Evolutionary conservation across 2,329 filamentous ascomycete genomes (phyloP), one percentile per base, ranked within the genome.

Genomic region (Fusarium proliferatum): DNA sequence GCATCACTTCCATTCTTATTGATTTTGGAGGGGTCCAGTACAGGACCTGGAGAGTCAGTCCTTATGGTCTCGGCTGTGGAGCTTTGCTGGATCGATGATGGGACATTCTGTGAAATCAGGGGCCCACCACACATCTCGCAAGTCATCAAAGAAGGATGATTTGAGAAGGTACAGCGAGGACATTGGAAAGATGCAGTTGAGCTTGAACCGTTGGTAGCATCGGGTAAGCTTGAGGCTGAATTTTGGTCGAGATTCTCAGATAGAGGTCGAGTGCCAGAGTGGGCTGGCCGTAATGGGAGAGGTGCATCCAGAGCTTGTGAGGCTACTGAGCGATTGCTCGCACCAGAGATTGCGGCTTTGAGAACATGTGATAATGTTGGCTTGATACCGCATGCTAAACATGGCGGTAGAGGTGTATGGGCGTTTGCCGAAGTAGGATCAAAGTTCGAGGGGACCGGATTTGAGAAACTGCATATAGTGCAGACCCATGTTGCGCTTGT

Each of bases 401-500:
- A 99, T 75, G 96, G 94, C 7, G 95, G 93, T 28, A 97, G 84
- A 13, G 92, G 92, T 9, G 93, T 97, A 71, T 94, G 90, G 26
- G 91, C 89, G 69, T 90, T 96, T 13, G 94, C 94, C 5, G 92
- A 91, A 2, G 91, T 88, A 1, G 95, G 93, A 78, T 98, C 96
- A 80, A 98, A 98, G 81, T 97, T 98, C 42, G 94, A 93, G 2
- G 96, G 95, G 3, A 98, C 91, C 1, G 94, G 92, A 78, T 98
- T 98, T 15, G 95, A 96, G 80, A 97, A 97, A 75, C 93, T 96
- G 86, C 96, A 98, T 78, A 98, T 98, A 4, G 94, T 93, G 84
- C 96, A 98, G 26, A 98, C 92, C 96, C 96, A 98, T 8, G 95
- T 98, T 10, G 94, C 94, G 67, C 87, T 89, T 73, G 86, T 88